Percentiles rank a stretch among this genome's conserved stretches.
These are phyloP conservation scores for Pseudocercospora ulei DNA, from an alignment of 2,329 filamentous ascomycete species.

Conservation along the genomic window DNA sequence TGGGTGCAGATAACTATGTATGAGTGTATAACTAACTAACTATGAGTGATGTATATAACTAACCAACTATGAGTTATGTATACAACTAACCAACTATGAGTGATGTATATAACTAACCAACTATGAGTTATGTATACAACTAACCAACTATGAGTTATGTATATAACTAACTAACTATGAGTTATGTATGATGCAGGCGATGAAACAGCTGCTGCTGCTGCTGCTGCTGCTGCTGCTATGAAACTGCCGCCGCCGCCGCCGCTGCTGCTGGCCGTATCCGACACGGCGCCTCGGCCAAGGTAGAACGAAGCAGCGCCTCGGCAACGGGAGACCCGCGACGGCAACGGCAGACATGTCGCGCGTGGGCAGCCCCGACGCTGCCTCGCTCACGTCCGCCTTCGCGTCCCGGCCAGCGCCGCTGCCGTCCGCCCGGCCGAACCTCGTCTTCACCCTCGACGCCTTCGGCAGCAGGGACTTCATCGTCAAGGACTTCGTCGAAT, in stretches of 20 bases:
- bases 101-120: too few relatives aligned
- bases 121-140: too few relatives aligned
- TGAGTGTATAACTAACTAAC: too few relatives aligned
- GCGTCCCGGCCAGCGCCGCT: conserved; percentile 29
- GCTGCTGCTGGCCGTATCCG: too few relatives aligned
- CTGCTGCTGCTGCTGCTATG: background rate
- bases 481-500: conserved; percentile 93
- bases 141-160: too few relatives aligned
- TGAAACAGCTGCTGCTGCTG: conserved; percentile 1
- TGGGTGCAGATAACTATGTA: conserved; percentile 47
- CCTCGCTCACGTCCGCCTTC: conserved; percentile 36
- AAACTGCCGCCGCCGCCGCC: background rate
- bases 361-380: conserved; percentile 33
- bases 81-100: too few relatives aligned
- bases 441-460: conserved; percentile 68
- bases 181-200: too few relatives aligned
- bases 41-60: too few relatives aligned
- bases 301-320: background rate
- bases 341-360: conserved; percentile 14
- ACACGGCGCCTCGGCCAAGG: too few relatives aligned
- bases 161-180: too few relatives aligned
- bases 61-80: too few relatives aligned
- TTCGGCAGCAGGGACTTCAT: conserved; percentile 69
- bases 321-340: background rate
- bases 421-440: conserved; percentile 32